Base-by-base conservation (phyloP, 345 rosid species). In the Isatis tinctoria region DNA sequence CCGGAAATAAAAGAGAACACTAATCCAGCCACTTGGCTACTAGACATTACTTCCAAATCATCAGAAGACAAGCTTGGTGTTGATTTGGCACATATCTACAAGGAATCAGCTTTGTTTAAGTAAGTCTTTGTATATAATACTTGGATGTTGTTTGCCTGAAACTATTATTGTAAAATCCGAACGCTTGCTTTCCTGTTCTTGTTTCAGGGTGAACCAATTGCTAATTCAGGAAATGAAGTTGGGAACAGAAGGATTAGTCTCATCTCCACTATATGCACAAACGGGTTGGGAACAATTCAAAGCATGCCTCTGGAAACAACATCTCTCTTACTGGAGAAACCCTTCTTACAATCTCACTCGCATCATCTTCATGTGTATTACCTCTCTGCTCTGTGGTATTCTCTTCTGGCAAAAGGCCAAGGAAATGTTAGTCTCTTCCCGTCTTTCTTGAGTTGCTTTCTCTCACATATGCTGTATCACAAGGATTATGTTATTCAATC, bases 301-400 rank as follows among this genome's bases (percentile, higher is more conserved):
- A 49, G 73, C 83, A 37, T 88, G 93, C 53, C 72, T 85, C 1
- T 86, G 93, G 91, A 88, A 86, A 68, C 91, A 81, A 24, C 49
- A 79, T 32, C 60, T 78, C 56, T 83, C 93, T 14, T 86, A 86
- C 22, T 88, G 90, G 89, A 81, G 89, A 76, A 87, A 80, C 59
- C 85, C 91, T 5, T 43, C 74, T 1, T 87, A 81, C 74, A 88
- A 87, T 39, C 63, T 87, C 62, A 54, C 60, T 6, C 85, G 89
- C n/a, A 32, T 85, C 53, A 8, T 73, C 16, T 70, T 70, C 65
- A 67, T 73, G 40, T 18, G 56, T 37, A 36, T 27, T 4, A 54
- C 78, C 26, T 72, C 83, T 54, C 0, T 86, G 20, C 30, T 87
- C 8, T 81, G 78, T 44, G 91, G 89, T 24, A 26, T 59, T 20